Evolutionary conservation across 805 yeast species (phyloP).

Genomic region (Zygosaccharomyces bisporus): DNA sequence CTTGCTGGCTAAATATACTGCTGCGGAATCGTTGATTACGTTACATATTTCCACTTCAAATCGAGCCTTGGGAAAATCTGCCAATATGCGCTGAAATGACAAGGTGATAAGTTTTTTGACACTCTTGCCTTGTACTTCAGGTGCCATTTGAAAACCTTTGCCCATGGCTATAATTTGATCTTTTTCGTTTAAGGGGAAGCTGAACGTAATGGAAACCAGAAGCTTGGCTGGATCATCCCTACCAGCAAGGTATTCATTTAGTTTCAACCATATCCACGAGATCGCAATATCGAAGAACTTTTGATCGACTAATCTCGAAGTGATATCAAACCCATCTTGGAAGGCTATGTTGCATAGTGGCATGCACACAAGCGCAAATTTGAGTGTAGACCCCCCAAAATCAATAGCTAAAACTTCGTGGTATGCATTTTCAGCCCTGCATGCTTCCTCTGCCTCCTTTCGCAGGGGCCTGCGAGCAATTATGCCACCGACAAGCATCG

Average conservation of each 20-base stretch:
- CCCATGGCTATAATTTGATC: constrained; percentile 47
- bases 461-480: not conserved
- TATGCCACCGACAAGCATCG: constrained; percentile 22
- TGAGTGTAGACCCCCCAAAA: constrained; percentile 32
- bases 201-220: constrained; percentile 35
- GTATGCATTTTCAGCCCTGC: no score
- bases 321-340: constrained; percentile 15
- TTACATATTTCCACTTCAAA: constrained; percentile 40
- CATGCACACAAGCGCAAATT: constrained; percentile 21
- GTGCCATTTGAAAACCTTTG: constrained; percentile 53
- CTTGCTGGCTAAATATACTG: constrained; percentile 55
- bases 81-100: constrained; percentile 25
- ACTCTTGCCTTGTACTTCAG: constrained; percentile 42
- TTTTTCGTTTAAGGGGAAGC: constrained; percentile 32
- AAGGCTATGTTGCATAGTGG: constrained; percentile 15
- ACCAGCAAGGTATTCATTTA: constrained; percentile 7
- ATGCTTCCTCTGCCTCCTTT: not conserved
- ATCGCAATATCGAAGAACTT: constrained; percentile 22
- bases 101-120: constrained; percentile 42
- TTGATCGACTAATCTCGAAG: constrained; percentile 17
- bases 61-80: constrained; percentile 11
- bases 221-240: constrained; percentile 10
- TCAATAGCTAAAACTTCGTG: constrained; percentile 26
- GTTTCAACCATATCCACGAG: constrained; percentile 16
- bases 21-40: constrained; percentile 62